phyloP scores from a whole-genome alignment of 805 yeast species.

The Tetrapisispora iriomotensis region DNA sequence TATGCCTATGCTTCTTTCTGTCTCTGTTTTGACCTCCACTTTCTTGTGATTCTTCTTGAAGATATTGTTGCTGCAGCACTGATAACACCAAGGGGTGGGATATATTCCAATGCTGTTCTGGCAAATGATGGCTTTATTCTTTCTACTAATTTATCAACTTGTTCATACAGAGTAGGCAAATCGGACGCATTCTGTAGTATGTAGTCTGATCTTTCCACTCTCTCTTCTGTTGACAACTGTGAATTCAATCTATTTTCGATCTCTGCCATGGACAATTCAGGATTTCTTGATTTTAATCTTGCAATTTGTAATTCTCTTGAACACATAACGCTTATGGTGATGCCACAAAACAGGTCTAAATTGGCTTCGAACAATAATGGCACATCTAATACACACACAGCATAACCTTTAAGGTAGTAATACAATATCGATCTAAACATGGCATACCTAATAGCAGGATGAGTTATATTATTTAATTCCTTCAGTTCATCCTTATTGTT shows the following conservation, averaged over 20 bases:
- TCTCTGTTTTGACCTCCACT: conserved; percentile 2
- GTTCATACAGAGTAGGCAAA: conserved; percentile 34
- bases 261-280: conserved; percentile 53
- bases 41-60: conserved; percentile 14
- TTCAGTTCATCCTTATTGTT: conserved; percentile 49
- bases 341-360: conserved; percentile 62
- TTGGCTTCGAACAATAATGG: conserved; percentile 82
- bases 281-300: conserved; percentile 59
- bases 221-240: conserved; percentile 60
- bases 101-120: conserved; percentile 26
- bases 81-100: conserved; percentile 35
- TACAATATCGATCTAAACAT: conserved; percentile 47
- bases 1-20: too few species aligned
- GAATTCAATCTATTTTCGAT: conserved; percentile 62
- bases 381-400: conserved; percentile 71
- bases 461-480: conserved; percentile 65
- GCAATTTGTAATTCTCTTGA: conserved; percentile 45
- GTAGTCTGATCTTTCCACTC: conserved; percentile 50
- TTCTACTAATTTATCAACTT: conserved; percentile 34
- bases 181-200: conserved; percentile 54
- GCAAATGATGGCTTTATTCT: conserved; percentile 32
- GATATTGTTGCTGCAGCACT: conserved; percentile 24
- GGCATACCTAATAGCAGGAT: conserved; percentile 67
- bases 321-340: conserved; percentile 59
- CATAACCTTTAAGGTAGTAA: conserved; percentile 49